These are phyloP conservation scores for Jacaranda mimosifolia DNA, from an alignment of 257 asterid species.

Conservation along the genomic window DNA sequence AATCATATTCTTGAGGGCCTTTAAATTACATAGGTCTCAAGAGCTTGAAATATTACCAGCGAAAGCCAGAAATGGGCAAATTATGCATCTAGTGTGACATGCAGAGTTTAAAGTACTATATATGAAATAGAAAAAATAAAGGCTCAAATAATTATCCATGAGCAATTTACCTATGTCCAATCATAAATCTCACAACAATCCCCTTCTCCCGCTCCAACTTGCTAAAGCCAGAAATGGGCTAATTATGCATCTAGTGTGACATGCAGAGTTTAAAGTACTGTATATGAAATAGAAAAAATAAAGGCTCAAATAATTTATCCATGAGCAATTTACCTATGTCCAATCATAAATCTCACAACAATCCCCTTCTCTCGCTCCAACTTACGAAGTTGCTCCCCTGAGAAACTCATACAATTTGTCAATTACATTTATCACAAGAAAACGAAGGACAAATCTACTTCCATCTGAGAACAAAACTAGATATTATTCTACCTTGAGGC, in stretches of 20 bases:
- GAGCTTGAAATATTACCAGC: too few species aligned
- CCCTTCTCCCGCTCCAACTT: conserved; percentile 94
- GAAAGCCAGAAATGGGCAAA: too few species aligned
- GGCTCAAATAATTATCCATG: background rate
- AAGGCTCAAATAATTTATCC: background rate
- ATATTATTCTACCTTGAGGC: conserved; percentile 80
- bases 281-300: background rate
- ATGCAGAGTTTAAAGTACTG: too few species aligned
- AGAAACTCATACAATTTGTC: conserved; percentile 11
- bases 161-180: conserved; percentile 85
- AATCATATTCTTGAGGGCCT: too few species aligned
- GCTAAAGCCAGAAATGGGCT: too few species aligned
- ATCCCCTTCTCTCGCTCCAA: conserved; percentile 96
- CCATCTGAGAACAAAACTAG: background rate
- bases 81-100: too few species aligned
- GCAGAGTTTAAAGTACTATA: too few species aligned
- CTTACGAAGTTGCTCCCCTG: conserved; percentile 84
- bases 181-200: conserved; percentile 92
- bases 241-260: too few species aligned
- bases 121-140: background rate
- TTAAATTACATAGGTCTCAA: too few species aligned
- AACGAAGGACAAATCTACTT: background rate
- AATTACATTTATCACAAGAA: background rate
- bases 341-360: conserved; percentile 94
- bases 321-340: conserved; percentile 73